A percentile compares a stretch with the other conserved stretches of the same genome.
Evolutionary conservation across 169 alveolate species (phyloP).

Genomic region (Fabrea salina): DNA sequence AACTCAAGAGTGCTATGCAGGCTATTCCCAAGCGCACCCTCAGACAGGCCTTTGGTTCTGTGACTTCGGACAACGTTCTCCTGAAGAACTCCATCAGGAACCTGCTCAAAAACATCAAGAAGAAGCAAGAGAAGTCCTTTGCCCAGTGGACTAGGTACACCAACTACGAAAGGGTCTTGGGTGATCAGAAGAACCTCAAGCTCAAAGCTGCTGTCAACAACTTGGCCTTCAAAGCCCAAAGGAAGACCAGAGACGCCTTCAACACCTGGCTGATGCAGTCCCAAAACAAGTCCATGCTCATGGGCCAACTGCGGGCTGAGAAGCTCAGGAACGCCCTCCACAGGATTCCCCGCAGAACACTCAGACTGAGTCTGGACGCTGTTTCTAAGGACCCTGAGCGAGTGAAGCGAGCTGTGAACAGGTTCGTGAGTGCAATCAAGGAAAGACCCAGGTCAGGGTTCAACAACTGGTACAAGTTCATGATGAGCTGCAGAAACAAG

Average conservation of each 20-base stretch:
- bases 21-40: neutral
- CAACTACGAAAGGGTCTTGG: too few relatives aligned
- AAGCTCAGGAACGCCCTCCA: constrained; percentile 3
- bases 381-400: neutral
- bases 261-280: too few relatives aligned
- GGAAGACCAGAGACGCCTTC: neutral
- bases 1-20: neutral
- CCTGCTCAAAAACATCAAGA: neutral
- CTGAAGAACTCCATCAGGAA: neutral
- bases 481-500: neutral
- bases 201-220: neutral
- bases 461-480: neutral
- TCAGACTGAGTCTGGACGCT: neutral
- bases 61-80: neutral
- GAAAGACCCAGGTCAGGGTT: neutral
- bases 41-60: neutral
- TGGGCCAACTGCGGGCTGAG: neutral
- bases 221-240: too few relatives aligned
- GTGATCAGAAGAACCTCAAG: too few relatives aligned
- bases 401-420: constrained; percentile 7
- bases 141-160: neutral
- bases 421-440: neutral
- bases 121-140: neutral
- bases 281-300: too few relatives aligned
- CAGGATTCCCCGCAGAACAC: neutral